Percentiles rank a stretch among this genome's conserved stretches.
These are phyloP conservation scores for Solanum boliviense DNA, from an alignment of 257 asterid genomes.

Conservation along the genomic window DNA sequence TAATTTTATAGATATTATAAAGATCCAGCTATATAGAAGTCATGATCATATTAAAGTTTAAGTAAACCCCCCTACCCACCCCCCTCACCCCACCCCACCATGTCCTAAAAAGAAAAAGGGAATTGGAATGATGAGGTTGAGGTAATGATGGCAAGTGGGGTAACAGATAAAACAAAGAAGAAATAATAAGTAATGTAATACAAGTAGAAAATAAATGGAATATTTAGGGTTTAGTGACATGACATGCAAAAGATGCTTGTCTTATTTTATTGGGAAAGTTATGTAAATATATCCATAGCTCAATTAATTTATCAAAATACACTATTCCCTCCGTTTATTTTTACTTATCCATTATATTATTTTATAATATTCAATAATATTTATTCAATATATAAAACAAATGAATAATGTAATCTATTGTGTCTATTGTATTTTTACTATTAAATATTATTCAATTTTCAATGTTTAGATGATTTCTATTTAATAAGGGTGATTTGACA, in stretches of 20 bases:
- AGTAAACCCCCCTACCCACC: not conserved
- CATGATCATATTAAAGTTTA: not conserved
- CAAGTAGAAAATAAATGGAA: conserved; percentile 2
- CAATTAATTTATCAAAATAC: not conserved
- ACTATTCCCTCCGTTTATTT: accelerated
- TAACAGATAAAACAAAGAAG: not conserved
- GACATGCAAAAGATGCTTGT: conserved; percentile 6
- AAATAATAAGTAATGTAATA: not conserved
- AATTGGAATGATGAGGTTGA: conserved; percentile 7
- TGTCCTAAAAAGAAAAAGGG: not conserved
- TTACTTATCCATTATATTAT: too few relatives aligned
- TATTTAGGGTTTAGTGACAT: conserved; percentile 13
- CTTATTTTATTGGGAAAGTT: not conserved
- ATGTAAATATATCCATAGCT: not conserved
- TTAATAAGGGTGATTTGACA: too few relatives aligned
- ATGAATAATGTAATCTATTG: too few relatives aligned
- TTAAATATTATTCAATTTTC: too few relatives aligned
- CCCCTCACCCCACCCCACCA: not conserved
- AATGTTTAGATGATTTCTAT: too few relatives aligned
- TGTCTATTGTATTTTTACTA: too few relatives aligned
- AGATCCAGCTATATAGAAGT: not conserved
- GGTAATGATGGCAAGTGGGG: conserved; percentile 18
- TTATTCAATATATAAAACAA: too few relatives aligned
- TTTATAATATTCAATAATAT: too few relatives aligned
- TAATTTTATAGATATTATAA: not conserved